Percentiles rank a stretch among this genome's conserved stretches.
Evolutionary conservation across 345 rosid species (phyloP).

Genomic region (Punica granatum): DNA sequence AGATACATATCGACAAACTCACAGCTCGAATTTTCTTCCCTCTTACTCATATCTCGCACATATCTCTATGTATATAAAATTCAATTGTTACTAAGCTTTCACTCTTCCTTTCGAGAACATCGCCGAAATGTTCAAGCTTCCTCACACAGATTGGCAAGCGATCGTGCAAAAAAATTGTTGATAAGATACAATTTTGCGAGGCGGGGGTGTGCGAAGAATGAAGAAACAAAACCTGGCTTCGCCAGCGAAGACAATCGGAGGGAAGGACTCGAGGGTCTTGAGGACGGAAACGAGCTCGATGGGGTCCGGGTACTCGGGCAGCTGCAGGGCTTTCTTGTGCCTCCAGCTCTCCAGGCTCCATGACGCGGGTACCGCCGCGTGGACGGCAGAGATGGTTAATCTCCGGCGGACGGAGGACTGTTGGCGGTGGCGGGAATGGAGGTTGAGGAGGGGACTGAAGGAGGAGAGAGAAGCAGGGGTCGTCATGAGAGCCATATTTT

Average conservation of each 20-base stretch:
- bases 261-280: slow-evolving; percentile 40
- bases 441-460: not conserved
- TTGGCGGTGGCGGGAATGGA: not conserved
- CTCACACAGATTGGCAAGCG: not conserved
- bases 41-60: not conserved
- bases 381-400: slow-evolving; percentile 22
- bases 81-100: not conserved
- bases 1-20: not conserved
- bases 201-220: not conserved
- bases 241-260: slow-evolving; percentile 63
- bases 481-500: not conserved
- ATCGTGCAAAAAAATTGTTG: not conserved
- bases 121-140: not conserved
- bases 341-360: slow-evolving; percentile 55
- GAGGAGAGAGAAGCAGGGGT: not conserved
- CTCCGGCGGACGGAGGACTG: not conserved
- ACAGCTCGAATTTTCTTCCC: not conserved
- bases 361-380: slow-evolving; percentile 18
- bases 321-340: slow-evolving; percentile 47
- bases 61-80: not conserved
- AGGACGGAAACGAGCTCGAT: slow-evolving; percentile 39
- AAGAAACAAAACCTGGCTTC: slow-evolving; percentile 24
- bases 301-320: slow-evolving; percentile 51
- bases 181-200: not conserved
- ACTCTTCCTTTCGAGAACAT: not conserved